These are phyloP conservation scores for Oryza nivara DNA, from an alignment of 176 grass and related monocot species.

Conservation along the genomic window DNA sequence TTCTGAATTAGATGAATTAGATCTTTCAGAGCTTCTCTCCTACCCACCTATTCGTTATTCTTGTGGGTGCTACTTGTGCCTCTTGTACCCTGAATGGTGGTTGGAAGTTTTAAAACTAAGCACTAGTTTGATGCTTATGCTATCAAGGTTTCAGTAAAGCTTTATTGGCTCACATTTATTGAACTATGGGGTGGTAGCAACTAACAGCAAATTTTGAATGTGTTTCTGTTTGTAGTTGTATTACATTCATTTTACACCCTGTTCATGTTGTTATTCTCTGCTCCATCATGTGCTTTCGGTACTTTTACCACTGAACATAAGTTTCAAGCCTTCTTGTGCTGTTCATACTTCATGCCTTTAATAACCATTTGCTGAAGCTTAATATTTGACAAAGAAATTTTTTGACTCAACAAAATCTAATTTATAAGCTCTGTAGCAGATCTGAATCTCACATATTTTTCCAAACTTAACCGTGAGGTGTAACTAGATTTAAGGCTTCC, in stretches of 20 bases:
- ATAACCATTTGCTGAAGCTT: neutral
- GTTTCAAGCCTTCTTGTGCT: slow-evolving; percentile 3
- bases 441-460: slow-evolving; percentile 13
- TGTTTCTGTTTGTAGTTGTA: neutral
- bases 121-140: neutral
- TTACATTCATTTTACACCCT: neutral
- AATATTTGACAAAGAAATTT: neutral
- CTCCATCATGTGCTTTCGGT: neutral
- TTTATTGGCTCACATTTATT: slow-evolving; percentile 13
- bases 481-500: neutral
- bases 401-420: neutral
- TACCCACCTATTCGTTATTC: neutral
- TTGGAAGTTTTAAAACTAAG: neutral
- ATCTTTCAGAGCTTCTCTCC: neutral
- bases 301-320: neutral
- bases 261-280: neutral
- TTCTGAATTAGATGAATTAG: neutral
- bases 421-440: neutral
- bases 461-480: neutral
- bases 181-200: neutral
- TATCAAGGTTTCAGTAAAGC: neutral
- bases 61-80: neutral
- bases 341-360: slow-evolving; percentile 2
- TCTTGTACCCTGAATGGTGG: neutral
- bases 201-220: neutral